phyloP scores from a whole-genome alignment of 345 rosid species.

The Rhodomyrtus tomentosa region DNA sequence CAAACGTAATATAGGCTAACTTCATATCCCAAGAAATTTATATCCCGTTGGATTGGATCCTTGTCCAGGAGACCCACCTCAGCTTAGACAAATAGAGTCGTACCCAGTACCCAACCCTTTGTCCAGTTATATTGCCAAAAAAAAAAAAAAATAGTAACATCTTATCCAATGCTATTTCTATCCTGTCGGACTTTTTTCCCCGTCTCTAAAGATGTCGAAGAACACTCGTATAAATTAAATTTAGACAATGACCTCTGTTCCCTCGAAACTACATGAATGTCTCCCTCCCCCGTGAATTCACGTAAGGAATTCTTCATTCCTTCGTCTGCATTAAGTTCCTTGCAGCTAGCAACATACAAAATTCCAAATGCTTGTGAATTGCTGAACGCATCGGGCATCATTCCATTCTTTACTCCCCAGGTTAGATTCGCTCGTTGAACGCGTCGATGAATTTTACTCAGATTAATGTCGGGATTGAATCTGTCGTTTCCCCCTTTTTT shows the following conservation, averaged over 20 bases:
- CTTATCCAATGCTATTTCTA: neutral
- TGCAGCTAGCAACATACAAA: neutral
- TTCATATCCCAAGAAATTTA: neutral
- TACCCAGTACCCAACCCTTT: neutral
- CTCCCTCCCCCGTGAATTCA: neutral
- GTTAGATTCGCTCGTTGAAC: neutral
- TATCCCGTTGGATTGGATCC: neutral
- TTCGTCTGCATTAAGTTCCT: neutral
- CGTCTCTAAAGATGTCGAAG: neutral
- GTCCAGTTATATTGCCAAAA: neutral
- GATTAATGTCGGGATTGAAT: neutral
- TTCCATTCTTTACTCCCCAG: neutral
- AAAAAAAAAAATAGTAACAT: neutral
- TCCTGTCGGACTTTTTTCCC: neutral
- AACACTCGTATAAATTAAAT: neutral
- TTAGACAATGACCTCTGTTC: neutral
- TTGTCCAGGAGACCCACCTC: neutral
- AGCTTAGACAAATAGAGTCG: neutral
- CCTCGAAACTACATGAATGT: neutral
- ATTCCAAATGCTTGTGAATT: neutral
- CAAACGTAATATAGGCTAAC: neutral
- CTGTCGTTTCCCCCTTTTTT: neutral
- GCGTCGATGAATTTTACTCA: neutral
- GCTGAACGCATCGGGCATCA: neutral
- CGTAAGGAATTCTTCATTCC: neutral